Conservation (phyloP, 208 protist genomes). For the Trypanosoma platydactyli region DNA sequence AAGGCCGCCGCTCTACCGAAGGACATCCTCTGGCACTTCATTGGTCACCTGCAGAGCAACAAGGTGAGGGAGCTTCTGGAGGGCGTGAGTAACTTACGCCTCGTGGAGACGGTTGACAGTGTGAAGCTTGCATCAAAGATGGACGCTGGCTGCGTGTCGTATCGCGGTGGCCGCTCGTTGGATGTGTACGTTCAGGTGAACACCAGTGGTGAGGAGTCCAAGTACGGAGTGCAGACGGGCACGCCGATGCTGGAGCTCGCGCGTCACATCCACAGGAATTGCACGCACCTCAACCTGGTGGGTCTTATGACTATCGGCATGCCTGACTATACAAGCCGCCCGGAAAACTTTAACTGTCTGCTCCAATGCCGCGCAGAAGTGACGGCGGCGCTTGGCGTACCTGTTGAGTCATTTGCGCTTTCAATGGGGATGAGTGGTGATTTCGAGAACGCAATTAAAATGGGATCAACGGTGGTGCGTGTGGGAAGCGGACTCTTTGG, state of each 20-base stretch:
- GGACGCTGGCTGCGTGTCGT: conserved; percentile 63
- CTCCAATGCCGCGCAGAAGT: conserved; percentile 62
- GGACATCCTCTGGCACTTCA: conserved; percentile 97
- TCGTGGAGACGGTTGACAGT: conserved; percentile 94
- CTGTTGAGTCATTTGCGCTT: conserved; percentile 66
- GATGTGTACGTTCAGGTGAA: conserved; percentile 95
- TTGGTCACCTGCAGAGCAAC: conserved; percentile 98
- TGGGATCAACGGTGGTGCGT: conserved; percentile 94
- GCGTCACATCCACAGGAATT: conserved; percentile 65
- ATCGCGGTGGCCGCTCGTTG: conserved; percentile 60
- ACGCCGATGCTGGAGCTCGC: conserved; percentile 72
- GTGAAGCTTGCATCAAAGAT: conserved; percentile 90
- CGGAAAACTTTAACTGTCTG: conserved; percentile 90
- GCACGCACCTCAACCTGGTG: conserved; percentile 73
- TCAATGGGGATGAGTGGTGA: conserved; percentile 98
- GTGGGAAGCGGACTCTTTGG: conserved; percentile 97
- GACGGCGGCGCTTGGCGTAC: conserved; percentile 45
- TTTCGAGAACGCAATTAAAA: conserved; percentile 93
- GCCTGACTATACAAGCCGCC: conserved; percentile 72
- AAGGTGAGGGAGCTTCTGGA: conserved; percentile 92
- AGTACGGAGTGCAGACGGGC: conserved; percentile 84
- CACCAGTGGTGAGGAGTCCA: conserved; percentile 93
- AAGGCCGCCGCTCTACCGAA: conserved; percentile 80
- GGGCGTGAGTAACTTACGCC: conserved; percentile 49
- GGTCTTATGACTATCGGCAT: conserved; percentile 98